A percentile compares a stretch with the other conserved stretches of the same genome.
Conservation (phyloP, 2,329 filamentous ascomycete species). For the Hypoxylon sp. region DNA sequence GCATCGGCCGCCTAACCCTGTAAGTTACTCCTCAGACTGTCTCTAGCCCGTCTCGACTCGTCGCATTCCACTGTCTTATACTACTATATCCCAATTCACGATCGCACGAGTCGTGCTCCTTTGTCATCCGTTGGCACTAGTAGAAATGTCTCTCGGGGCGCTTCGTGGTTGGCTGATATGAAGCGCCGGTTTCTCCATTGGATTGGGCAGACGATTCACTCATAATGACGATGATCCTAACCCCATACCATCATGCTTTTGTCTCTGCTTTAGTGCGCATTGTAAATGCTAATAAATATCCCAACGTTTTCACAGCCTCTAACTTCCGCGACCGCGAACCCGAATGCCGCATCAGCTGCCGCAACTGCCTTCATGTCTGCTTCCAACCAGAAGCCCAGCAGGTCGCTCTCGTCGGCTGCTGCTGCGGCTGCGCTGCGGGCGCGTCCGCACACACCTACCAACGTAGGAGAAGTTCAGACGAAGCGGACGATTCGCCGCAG, state of each 20-base stretch:
- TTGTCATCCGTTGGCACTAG: conserved; percentile 36
- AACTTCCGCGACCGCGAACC: conserved; percentile 74
- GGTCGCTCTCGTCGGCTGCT: conserved; percentile 83
- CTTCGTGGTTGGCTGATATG: conserved; percentile 33
- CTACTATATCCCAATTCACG: conserved; percentile 27
- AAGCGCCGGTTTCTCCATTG: conserved; percentile 22
- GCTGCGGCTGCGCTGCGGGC: conserved; percentile 88
- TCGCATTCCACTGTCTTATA: conserved; percentile 37
- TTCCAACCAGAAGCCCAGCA: conserved; percentile 71
- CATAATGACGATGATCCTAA: conserved; percentile 31
- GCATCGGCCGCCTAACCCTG: conserved; percentile 64
- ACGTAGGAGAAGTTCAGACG: conserved; percentile 86
- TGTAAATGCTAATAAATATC: conserved; percentile 33
- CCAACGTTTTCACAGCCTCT: conserved; percentile 66
- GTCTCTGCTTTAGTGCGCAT: conserved; percentile 22
- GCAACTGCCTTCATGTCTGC: conserved; percentile 81
- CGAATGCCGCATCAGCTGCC: conserved; percentile 84
- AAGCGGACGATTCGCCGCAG: conserved; percentile 84
- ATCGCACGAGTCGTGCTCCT: conserved; percentile 38
- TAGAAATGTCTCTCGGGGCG: conserved; percentile 34
- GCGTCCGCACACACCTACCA: conserved; percentile 82
- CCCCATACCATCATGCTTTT: conserved; percentile 42
- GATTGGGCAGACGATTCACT: conserved; percentile 29
- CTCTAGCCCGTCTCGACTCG: conserved; percentile 41
- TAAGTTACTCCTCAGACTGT: conserved; percentile 57